A percentile compares a stretch with the other conserved stretches of the same genome.
Evolutionary conservation across 1,284 basidiomycete genomes (phyloP).

Genomic region (Cutaneotrichosporon cutaneum): DNA sequence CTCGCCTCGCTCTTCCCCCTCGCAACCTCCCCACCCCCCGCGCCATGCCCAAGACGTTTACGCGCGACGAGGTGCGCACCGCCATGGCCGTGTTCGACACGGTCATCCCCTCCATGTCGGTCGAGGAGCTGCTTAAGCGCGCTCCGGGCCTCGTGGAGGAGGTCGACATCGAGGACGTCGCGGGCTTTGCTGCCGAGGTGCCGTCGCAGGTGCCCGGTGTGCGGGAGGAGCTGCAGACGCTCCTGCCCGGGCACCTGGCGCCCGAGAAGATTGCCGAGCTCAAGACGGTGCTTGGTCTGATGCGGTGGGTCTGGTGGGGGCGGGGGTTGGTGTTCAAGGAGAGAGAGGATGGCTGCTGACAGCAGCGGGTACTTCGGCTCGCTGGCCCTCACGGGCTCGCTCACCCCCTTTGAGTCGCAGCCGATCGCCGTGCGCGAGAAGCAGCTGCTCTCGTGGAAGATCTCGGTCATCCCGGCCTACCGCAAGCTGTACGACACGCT

Average conservation of each 20-base stretch:
- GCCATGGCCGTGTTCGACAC: constrained; percentile 28
- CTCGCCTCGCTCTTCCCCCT: too few relatives aligned
- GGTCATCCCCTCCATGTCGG: constrained; percentile 22
- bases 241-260: constrained; percentile 14
- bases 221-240: constrained; percentile 10
- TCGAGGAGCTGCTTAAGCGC: constrained; percentile 15
- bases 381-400: constrained; percentile 12
- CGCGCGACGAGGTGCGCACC: constrained; percentile 19
- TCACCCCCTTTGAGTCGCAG: constrained; percentile 22
- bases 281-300: constrained; percentile 27
- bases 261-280: constrained; percentile 24
- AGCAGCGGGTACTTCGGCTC: constrained; percentile 13
- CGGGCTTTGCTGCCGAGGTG: constrained; percentile 17
- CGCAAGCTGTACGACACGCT: constrained; percentile 23
- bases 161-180: constrained; percentile 16
- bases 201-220: constrained; percentile 15
- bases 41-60: constrained; percentile 8
- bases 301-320: constrained; percentile 24
- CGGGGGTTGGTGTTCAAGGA: too few relatives aligned
- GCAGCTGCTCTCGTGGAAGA: constrained; percentile 19
- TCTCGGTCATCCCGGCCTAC: constrained; percentile 8
- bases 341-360: too few relatives aligned
- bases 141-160: constrained; percentile 15
- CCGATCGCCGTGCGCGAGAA: constrained; percentile 16
- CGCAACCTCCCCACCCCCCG: neutral